A percentile compares a stretch with the other conserved stretches of the same genome.
These are phyloP conservation scores for Narthecium ossifragum DNA, from an alignment of 106 monocot genomes.

Conservation along the genomic window DNA sequence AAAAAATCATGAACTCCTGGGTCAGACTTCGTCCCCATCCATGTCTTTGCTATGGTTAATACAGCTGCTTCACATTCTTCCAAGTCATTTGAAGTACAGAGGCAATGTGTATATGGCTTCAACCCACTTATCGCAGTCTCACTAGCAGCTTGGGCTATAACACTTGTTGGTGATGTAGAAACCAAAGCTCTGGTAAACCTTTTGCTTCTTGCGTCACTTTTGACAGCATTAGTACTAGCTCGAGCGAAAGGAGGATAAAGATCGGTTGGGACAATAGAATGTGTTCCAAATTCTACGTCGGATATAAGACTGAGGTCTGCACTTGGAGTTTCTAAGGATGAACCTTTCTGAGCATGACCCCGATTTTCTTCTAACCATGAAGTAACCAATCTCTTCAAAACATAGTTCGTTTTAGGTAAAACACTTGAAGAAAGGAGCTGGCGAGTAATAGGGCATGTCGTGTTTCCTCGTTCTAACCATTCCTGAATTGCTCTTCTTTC, in stretches of 20 bases:
- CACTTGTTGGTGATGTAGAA: constrained; percentile 32
- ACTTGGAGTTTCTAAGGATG: constrained; percentile 24
- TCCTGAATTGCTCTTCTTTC: constrained; percentile 57
- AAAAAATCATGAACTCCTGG: constrained; percentile 21
- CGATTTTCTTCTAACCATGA: constrained; percentile 46
- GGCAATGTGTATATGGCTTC: constrained; percentile 27
- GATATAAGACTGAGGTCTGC: constrained; percentile 19
- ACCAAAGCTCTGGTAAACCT: constrained; percentile 19
- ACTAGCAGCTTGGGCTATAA: constrained; percentile 43
- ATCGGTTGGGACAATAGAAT: constrained; percentile 3
- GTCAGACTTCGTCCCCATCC: constrained; percentile 26
- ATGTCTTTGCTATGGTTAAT: constrained; percentile 28
- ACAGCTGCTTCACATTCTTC: constrained; percentile 47
- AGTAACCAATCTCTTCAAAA: constrained; percentile 39
- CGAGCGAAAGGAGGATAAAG: constrained; percentile 2
- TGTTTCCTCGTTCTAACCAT: constrained; percentile 52
- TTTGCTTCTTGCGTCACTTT: constrained; percentile 28
- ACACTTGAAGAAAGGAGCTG: constrained; percentile 36
- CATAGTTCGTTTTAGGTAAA: constrained; percentile 49
- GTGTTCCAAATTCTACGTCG: constrained; percentile 4
- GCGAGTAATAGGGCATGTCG: constrained; percentile 47
- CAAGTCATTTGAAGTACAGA: constrained; percentile 55
- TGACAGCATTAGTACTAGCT: constrained; percentile 2
- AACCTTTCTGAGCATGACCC: constrained; percentile 33
- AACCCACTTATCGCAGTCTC: constrained; percentile 31